A percentile compares a stretch with the other conserved stretches of the same genome.
phyloP scores from a whole-genome alignment of 495 filamentous ascomycete species.

The Trichocladium antarcticum region DNA sequence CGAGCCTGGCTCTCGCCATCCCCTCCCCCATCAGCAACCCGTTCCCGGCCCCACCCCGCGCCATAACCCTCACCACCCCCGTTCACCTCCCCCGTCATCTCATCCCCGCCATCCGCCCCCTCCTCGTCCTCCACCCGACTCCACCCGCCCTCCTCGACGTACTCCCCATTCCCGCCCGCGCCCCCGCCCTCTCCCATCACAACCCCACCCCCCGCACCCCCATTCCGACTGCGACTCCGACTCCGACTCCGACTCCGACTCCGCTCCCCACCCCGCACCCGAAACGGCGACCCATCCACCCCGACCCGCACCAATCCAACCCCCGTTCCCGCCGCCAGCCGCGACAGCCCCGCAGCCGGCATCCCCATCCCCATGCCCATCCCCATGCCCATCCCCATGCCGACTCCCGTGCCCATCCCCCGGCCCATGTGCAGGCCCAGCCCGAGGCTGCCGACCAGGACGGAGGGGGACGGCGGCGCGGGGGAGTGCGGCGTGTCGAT shows the following conservation, averaged over 20 bases:
- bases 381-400: background rate
- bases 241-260: no score
- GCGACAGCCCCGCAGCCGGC: no score
- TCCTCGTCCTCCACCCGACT: background rate
- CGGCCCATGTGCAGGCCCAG: slow-evolving; percentile 1
- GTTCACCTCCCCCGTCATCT: no score
- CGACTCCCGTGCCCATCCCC: background rate
- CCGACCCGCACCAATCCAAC: no score
- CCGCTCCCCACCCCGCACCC: no score
- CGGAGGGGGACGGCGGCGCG: background rate
- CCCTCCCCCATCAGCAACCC: background rate
- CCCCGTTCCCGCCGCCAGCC: no score
- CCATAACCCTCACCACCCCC: no score
- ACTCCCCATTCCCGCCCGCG: background rate
- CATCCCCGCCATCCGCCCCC: background rate
- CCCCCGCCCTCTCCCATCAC: background rate
- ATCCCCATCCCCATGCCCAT: background rate
- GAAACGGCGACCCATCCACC: no score
- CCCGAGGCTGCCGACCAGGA: background rate
- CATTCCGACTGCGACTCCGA: background rate
- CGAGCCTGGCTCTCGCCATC: background rate
- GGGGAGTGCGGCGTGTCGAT: no score
- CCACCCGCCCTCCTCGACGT: background rate
- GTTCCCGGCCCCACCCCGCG: no score
- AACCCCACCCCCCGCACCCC: slow-evolving; percentile 1